phyloP scores from a whole-genome alignment of 768 basidiomycete species.

The Coprinopsis marcescibilis region DNA sequence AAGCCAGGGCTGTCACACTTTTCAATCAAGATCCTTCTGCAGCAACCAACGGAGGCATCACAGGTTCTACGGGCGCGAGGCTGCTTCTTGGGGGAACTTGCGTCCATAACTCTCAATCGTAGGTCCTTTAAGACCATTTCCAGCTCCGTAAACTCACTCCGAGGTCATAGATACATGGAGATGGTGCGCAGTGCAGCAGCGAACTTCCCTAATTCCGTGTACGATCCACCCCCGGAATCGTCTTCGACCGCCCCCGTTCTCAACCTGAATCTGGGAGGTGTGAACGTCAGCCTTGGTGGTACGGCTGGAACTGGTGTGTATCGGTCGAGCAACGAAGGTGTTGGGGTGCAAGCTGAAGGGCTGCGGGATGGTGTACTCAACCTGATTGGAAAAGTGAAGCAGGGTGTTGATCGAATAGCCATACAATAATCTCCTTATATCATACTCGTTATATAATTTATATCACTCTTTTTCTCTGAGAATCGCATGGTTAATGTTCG shows the following conservation, averaged over 20 bases:
- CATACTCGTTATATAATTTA: slow-evolving; percentile 12
- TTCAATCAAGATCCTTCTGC: slow-evolving; percentile 76
- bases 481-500: slow-evolving; percentile 23
- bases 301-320: slow-evolving; percentile 79
- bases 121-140: slow-evolving; percentile 17
- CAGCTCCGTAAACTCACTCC: slow-evolving; percentile 11
- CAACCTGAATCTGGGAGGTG: slow-evolving; percentile 87
- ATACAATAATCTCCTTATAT: slow-evolving; percentile 28
- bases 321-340: slow-evolving; percentile 67
- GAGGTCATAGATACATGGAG: slow-evolving; percentile 63
- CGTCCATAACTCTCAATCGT: slow-evolving; percentile 93
- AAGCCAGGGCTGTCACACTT: slow-evolving; percentile 78
- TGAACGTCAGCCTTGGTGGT: slow-evolving; percentile 93
- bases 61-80: slow-evolving; percentile 58
- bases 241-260: slow-evolving; percentile 69
- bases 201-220: slow-evolving; percentile 58
- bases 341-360: slow-evolving; percentile 78
- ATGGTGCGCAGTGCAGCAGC: slow-evolving; percentile 76
- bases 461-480: not conserved
- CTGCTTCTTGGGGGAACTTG: slow-evolving; percentile 91
- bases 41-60: slow-evolving; percentile 39
- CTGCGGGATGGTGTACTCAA: slow-evolving; percentile 85
- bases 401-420: slow-evolving; percentile 66
- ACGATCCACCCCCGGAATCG: slow-evolving; percentile 72
- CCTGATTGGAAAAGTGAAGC: slow-evolving; percentile 84